A percentile compares a stretch with the other conserved stretches of the same genome.
Evolutionary conservation across 225 moss, liverwort and hornwort genomes (phyloP).

Genomic region (Polytrichum formosum): DNA sequence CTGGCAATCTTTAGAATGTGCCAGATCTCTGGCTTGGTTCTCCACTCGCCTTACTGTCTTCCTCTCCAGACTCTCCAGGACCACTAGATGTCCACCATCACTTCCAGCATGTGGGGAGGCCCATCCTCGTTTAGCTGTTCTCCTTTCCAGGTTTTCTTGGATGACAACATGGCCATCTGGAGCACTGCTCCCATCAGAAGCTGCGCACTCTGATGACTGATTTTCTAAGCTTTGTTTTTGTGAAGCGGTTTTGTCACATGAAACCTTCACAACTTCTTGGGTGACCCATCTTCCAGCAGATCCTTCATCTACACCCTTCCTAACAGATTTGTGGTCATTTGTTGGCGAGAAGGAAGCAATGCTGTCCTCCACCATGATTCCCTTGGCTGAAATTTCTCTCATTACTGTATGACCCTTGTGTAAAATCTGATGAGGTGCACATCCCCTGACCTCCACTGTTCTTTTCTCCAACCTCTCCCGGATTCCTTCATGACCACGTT

Average conservation of each 20-base stretch:
- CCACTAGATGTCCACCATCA: constrained; percentile 25
- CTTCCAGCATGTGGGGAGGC: constrained; percentile 13
- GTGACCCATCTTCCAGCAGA: constrained; percentile 12
- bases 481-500: constrained; percentile 10
- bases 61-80: constrained; percentile 12
- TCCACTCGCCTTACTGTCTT: constrained; percentile 16
- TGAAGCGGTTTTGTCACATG: constrained; percentile 17
- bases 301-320: constrained; percentile 9
- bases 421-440: constrained; percentile 35
- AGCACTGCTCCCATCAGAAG: constrained; percentile 6
- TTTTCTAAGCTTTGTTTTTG: constrained; percentile 5
- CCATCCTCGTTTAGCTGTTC: constrained; percentile 9
- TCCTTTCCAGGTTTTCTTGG: constrained; percentile 9
- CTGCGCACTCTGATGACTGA: constrained; percentile 8
- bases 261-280: constrained; percentile 5
- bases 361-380: constrained; percentile 35
- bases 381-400: constrained; percentile 35
- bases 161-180: constrained; percentile 14
- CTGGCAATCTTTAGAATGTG: constrained; percentile 25
- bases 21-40: constrained; percentile 20
- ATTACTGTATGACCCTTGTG: constrained; percentile 33
- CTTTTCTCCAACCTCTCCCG: constrained; percentile 28
- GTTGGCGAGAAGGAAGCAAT: constrained; percentile 20
- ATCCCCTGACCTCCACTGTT: constrained; percentile 32
- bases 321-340: constrained; percentile 7